Percentiles rank a stretch among this genome's conserved stretches.
Conservation (phyloP, 2,329 filamentous ascomycete species). For the Dothistroma pini region DNA sequence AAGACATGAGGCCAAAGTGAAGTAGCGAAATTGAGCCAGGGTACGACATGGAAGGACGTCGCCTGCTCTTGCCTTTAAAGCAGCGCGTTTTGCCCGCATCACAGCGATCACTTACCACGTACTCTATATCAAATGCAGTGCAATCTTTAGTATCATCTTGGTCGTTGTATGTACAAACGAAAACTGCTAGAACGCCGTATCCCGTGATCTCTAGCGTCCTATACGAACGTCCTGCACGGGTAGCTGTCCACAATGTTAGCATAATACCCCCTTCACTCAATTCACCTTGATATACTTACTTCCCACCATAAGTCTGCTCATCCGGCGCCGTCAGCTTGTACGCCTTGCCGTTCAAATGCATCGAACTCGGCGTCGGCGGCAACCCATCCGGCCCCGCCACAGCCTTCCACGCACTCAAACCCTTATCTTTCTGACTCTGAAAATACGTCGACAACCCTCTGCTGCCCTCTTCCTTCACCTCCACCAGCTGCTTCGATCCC, state of each 20-base stretch:
- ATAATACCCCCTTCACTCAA: slow-evolving; percentile 1
- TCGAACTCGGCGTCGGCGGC: slow-evolving; percentile 79
- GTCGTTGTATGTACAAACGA: slow-evolving; percentile 15
- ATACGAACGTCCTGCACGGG: slow-evolving; percentile 45
- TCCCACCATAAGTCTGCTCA: slow-evolving; percentile 62
- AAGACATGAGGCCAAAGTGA: slow-evolving; percentile 4
- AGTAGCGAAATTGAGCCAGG: neutral
- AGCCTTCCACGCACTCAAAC: slow-evolving; percentile 43
- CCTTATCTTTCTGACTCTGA: slow-evolving; percentile 54
- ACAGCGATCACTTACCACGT: neutral
- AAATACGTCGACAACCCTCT: slow-evolving; percentile 71
- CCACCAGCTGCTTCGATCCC: slow-evolving; percentile 70
- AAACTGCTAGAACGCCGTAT: slow-evolving; percentile 1
- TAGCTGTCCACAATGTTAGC: slow-evolving; percentile 36
- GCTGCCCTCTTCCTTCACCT: slow-evolving; percentile 69
- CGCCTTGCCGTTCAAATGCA: slow-evolving; percentile 60
- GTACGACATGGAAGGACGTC: slow-evolving; percentile 3
- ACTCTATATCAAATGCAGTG: neutral
- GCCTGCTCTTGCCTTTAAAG: slow-evolving; percentile 4
- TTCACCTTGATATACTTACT: slow-evolving; percentile 32
- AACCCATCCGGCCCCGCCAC: slow-evolving; percentile 73
- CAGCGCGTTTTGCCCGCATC: neutral
- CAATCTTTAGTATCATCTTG: neutral
- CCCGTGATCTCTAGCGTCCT: slow-evolving; percentile 8
- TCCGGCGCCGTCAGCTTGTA: slow-evolving; percentile 69